Base-by-base conservation (phyloP, 1,139 yeast genomes). In the Blastobotrys niveus region DNA sequence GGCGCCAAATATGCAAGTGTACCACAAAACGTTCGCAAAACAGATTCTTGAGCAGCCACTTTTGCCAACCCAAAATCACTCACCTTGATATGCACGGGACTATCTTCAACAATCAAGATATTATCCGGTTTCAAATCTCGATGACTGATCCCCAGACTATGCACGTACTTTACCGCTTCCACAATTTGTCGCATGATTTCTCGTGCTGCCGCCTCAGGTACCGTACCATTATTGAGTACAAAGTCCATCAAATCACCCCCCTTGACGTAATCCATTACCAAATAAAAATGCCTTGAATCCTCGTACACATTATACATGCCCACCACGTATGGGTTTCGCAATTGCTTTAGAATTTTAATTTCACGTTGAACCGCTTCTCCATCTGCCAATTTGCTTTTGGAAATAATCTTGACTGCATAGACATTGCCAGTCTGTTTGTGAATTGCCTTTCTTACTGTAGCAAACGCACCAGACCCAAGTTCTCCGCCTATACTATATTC, bases 211-310 rank as follows among this genome's bases (percentile, higher is more conserved):
- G 80, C 88, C 63, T 89, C 98, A 17, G 93, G 88, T 31, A 89
- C 84, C 3, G 93, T 79, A 1, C 96, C 96, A 63, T 85, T 83
- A 2, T 89, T 86, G 0, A 94, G 91, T 2, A 89, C 94, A 66
- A 86, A 88, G 65, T 69, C 97, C 98, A 91, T 91, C 48, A 91
- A 68, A 62, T 91, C 98, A n/a, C 98, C 98, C 8, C 96, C 96
- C 0, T 94, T 82, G 17, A 91, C 93, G 55, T 82, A 82, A 60
- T 91, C 98, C 96, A 91, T 89, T 3, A 91, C 89, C 51, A 91
- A 71, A 61, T 86, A 91, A 62, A 86, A 86, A 56, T 76, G 78
- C 48, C 82, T 84, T 10, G 71, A 67, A 60, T 89, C 96, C 60
- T 88, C 96, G 60, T 80, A 88, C 56, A 84, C 86, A 7, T 88